Evolutionary conservation across 2,329 filamentous ascomycete genomes (phyloP), one percentile per base, ranked within the genome.

Genomic region (Stylonectria norvegica): DNA sequence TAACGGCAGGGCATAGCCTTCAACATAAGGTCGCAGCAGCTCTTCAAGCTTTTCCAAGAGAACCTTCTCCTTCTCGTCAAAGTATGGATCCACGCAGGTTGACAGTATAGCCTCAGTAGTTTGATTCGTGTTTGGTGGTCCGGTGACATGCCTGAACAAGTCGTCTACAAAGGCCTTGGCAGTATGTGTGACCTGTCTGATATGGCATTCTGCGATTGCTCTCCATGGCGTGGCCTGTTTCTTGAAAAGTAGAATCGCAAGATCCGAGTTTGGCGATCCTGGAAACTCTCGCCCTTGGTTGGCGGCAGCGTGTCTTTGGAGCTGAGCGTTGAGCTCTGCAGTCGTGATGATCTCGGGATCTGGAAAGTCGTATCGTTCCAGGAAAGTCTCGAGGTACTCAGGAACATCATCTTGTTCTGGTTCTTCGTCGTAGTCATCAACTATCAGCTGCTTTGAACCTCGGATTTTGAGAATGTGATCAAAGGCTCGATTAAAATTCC

Each of bases 241-340:
- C 18, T 61, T 59, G 47, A 74, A 73, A 2, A 73, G 48, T 20
- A 64, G 54, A 3, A 68, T 51, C 0, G 56, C 63, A 4, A 72
- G 53, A 0, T 63, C 56, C 11, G 53, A 53, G 27, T 67, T 72
- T 0, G 61, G 52, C 0, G 57, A 57, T 0, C 67, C 67, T 0
- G 68, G 65, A 15, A 71, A 64, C 33, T 70, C 67, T 1, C 42
- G 57, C 1, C 69, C 69, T 38, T 66, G 67, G 22, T 70, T 69
- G 0, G 42, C 47, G 0, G 62, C 58, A 2, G 63, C 66, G 5
- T 62, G 45, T 3, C 28, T 37, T 43, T 66, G 53, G 0, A 72
- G 48, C 6, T 66, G 48, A 0, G 19, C 14, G 1, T 43, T 42
- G 5, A 68, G 44, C 0, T 53, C 37, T 0, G 11, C 14, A 3